Conservation (phyloP, 176 grass and related monocot genomes). For the Cocos nucifera region DNA sequence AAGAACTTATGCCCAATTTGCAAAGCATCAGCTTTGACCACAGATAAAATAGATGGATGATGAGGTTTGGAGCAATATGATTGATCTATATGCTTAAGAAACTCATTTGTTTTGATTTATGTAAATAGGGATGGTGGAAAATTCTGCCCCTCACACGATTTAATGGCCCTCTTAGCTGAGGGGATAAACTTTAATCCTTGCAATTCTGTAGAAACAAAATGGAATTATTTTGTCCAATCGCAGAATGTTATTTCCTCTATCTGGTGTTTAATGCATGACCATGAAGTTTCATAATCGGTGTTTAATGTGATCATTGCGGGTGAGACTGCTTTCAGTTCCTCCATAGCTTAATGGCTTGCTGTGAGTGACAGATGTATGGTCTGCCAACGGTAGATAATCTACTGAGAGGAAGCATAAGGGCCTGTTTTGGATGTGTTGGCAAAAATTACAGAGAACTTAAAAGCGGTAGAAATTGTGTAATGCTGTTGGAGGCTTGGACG, state of each 20-base stretch:
- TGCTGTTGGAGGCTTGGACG: too few relatives aligned
- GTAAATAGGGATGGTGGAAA: slow-evolving; percentile 43
- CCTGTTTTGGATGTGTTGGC: too few relatives aligned
- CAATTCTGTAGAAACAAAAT: slow-evolving; percentile 50
- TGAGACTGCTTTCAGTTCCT: too few relatives aligned
- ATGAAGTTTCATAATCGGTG: too few relatives aligned
- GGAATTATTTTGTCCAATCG: slow-evolving; percentile 30
- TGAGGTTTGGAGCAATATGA: slow-evolving; percentile 9
- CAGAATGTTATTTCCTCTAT: slow-evolving; percentile 20
- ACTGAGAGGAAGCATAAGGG: too few relatives aligned
- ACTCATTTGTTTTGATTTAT: slow-evolving; percentile 19
- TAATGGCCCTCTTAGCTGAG: slow-evolving; percentile 10
- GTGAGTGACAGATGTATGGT: too few relatives aligned
- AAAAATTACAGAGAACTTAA: too few relatives aligned
- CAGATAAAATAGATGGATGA: slow-evolving; percentile 26
- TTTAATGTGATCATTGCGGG: too few relatives aligned
- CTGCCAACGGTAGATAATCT: too few relatives aligned
- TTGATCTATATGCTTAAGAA: slow-evolving; percentile 14
- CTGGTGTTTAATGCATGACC: background rate
- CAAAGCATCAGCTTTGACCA: background rate
- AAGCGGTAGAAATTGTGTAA: too few relatives aligned
- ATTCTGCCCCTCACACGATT: slow-evolving; percentile 24
- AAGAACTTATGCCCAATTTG: slow-evolving; percentile 13
- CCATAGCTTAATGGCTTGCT: too few relatives aligned
- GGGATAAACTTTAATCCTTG: slow-evolving; percentile 27